Percentiles rank a stretch among this genome's conserved stretches.
phyloP scores from a whole-genome alignment of 768 basidiomycete species.

The Leccinum barrowsii region DNA sequence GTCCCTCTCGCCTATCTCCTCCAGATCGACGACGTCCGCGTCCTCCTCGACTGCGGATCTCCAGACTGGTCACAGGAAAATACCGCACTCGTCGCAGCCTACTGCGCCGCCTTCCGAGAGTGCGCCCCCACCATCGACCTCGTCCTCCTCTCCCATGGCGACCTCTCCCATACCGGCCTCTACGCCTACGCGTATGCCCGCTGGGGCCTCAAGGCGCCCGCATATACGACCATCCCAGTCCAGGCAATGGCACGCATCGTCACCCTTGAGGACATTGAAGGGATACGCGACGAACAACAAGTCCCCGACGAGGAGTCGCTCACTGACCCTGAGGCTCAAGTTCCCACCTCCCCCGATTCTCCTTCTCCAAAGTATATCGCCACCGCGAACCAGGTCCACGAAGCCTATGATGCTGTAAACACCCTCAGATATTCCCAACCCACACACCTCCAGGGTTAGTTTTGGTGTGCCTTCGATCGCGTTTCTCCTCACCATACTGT shows the following conservation, averaged over 20 bases:
- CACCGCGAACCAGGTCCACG: constrained; percentile 80
- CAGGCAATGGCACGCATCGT: constrained; percentile 94
- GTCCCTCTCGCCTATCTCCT: constrained; percentile 81
- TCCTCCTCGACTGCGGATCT: constrained; percentile 93
- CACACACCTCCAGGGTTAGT: constrained; percentile 85
- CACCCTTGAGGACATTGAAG: constrained; percentile 83
- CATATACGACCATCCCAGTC: constrained; percentile 92
- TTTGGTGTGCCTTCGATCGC: constrained; percentile 1
- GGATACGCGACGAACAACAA: constrained; percentile 72
- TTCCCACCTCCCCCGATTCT: constrained; percentile 14
- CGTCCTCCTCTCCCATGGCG: constrained; percentile 92
- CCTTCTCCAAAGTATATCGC: constrained; percentile 55
- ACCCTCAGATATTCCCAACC: constrained; percentile 95
- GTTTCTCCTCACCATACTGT: constrained; percentile 3
- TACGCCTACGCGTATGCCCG: constrained; percentile 87
- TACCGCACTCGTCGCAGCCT: constrained; percentile 35
- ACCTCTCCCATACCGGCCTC: constrained; percentile 84
- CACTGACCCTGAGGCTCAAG: constrained; percentile 19
- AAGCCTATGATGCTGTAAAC: constrained; percentile 89
- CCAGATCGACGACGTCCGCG: constrained; percentile 89
- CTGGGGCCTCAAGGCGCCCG: constrained; percentile 86
- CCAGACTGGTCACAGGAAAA: constrained; percentile 78
- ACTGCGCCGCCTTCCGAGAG: constrained; percentile 67
- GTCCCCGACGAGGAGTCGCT: constrained; percentile 35
- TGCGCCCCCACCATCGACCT: constrained; percentile 81